Conservation (phyloP, 805 yeast genomes). For the Cephaloascus albidus region DNA sequence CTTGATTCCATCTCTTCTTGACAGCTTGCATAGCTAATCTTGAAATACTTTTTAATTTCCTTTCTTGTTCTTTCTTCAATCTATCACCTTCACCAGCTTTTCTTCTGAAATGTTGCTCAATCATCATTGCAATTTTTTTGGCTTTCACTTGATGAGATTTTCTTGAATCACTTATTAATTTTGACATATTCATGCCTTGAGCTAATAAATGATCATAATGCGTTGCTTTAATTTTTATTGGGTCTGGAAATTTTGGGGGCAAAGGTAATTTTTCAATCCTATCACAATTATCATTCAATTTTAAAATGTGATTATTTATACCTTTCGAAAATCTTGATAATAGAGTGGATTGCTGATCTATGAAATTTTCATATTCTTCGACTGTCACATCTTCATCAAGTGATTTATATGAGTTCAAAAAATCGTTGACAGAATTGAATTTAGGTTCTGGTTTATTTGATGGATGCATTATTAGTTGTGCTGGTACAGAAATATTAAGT, state of each 20-base stretch:
- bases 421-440: conserved; percentile 20
- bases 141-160: conserved; percentile 58
- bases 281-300: conserved; percentile 30
- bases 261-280: conserved; percentile 19
- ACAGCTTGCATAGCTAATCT: conserved; percentile 76
- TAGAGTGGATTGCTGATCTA: conserved; percentile 41
- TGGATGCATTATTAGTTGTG: background rate
- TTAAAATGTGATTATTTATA: conserved; percentile 27
- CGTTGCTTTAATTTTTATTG: conserved; percentile 27
- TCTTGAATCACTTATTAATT: conserved; percentile 56
- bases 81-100: conserved; percentile 85
- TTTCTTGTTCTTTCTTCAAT: conserved; percentile 65
- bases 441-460: background rate
- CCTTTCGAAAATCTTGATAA: conserved; percentile 37
- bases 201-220: conserved; percentile 66
- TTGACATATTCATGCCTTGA: conserved; percentile 69
- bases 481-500: background rate
- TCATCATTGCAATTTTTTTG: conserved; percentile 66
- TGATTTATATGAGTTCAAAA: conserved; percentile 45
- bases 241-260: conserved; percentile 33
- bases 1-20: conserved; percentile 83
- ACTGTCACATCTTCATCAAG: conserved; percentile 51
- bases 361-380: conserved; percentile 53
- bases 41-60: conserved; percentile 60
- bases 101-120: conserved; percentile 81